Percentiles rank a stretch among this genome's conserved stretches.
Conservation (phyloP, 805 yeast genomes). For the Lachancea meyersii region DNA sequence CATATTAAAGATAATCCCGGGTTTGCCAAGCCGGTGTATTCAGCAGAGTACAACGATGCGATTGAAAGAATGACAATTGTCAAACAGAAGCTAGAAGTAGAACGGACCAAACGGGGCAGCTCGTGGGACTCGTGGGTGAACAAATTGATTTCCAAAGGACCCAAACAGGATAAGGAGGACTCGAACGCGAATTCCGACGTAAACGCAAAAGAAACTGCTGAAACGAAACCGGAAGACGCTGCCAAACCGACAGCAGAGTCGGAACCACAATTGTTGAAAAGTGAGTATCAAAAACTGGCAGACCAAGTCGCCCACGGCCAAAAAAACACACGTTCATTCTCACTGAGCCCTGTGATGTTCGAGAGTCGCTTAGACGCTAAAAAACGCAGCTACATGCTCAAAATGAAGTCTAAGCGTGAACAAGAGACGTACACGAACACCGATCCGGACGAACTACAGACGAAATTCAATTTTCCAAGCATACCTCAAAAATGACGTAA, state of each 20-base stretch:
- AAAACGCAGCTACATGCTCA: constrained; percentile 9
- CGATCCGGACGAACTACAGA: constrained; percentile 22
- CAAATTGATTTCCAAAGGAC: constrained; percentile 18
- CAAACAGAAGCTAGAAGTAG: constrained; percentile 15
- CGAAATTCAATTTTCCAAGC: constrained; percentile 23
- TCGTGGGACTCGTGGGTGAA: constrained; percentile 33
- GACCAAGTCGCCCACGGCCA: constrained; percentile 20
- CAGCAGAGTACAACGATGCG: constrained; percentile 17
- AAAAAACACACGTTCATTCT: constrained; percentile 16
- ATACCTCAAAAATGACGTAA: constrained; percentile 16
- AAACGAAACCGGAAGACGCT: not conserved
- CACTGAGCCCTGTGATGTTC: constrained; percentile 21
- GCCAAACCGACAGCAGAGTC: no score
- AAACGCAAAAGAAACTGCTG: constrained; percentile 4
- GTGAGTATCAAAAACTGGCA: constrained; percentile 15
- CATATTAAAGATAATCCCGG: constrained; percentile 32
- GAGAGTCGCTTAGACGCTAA: constrained; percentile 20
- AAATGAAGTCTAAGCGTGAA: constrained; percentile 15
- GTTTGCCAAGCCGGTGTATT: constrained; percentile 27
- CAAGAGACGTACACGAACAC: constrained; percentile 28
- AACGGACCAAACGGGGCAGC: constrained; percentile 11
- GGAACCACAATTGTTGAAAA: constrained; percentile 6
- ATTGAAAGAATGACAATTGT: constrained; percentile 15
- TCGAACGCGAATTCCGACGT: not conserved
- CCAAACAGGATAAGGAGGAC: not conserved